phyloP scores from a whole-genome alignment of 768 basidiomycete species.

The Boletus sp. region DNA sequence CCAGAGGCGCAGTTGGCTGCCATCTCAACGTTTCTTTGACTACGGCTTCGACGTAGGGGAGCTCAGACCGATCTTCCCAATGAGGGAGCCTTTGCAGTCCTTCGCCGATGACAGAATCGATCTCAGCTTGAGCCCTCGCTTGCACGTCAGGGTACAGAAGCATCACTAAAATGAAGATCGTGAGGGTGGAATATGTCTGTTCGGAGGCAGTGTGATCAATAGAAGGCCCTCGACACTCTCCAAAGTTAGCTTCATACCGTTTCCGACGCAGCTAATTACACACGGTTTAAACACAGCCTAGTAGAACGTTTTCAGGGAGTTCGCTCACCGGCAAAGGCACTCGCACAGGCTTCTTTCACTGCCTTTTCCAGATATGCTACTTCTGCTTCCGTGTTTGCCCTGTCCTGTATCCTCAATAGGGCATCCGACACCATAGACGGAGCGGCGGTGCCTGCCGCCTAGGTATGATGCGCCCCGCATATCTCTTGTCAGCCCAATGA shows the following conservation, averaged over 20 bases:
- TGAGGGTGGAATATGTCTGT: conserved; percentile 19
- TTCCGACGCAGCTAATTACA: conserved; percentile 19
- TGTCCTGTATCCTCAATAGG: conserved; percentile 10
- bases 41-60: conserved; percentile 23
- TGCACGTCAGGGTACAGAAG: conserved; percentile 26
- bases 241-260: conserved; percentile 13
- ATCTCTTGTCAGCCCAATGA: not conserved
- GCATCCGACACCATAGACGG: conserved; percentile 26
- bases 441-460: conserved; percentile 20
- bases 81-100: conserved; percentile 18
- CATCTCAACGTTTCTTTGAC: conserved; percentile 26
- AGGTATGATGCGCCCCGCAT: not conserved
- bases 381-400: conserved; percentile 5
- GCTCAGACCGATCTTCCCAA: conserved; percentile 17
- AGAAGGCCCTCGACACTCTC: not conserved
- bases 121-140: conserved; percentile 16
- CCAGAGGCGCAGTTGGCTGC: conserved; percentile 15
- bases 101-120: conserved; percentile 17
- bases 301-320: not conserved
- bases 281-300: conserved; percentile 8
- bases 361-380: conserved; percentile 14
- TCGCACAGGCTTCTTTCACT: conserved; percentile 23
- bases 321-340: conserved; percentile 16
- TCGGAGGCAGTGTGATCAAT: conserved; percentile 7
- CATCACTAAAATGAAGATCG: conserved; percentile 25